These are phyloP conservation scores for Colletotrichum siamense DNA, from an alignment of 2,329 filamentous ascomycete species.

Conservation along the genomic window DNA sequence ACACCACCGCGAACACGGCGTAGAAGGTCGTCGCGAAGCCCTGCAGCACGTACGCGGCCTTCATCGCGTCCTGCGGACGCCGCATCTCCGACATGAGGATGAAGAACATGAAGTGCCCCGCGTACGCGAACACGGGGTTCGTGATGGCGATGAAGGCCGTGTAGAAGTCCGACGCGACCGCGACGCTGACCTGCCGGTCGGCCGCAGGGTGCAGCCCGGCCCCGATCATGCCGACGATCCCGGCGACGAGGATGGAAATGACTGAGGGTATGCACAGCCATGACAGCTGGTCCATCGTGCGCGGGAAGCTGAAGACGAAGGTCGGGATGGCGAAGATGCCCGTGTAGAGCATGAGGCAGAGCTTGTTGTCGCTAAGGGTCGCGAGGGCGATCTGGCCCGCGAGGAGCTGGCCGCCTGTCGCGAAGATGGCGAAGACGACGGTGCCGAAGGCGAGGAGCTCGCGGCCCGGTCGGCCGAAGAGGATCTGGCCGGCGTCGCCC, in stretches of 20 bases:
- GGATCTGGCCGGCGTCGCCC: slow-evolving; percentile 53
- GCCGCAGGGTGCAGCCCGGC: slow-evolving; percentile 46
- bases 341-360: slow-evolving; percentile 55
- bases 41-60: slow-evolving; percentile 55
- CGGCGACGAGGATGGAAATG: slow-evolving; percentile 53
- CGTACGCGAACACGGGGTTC: slow-evolving; percentile 59
- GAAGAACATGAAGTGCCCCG: slow-evolving; percentile 61
- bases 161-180: slow-evolving; percentile 35
- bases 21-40: slow-evolving; percentile 56
- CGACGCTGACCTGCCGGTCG: slow-evolving; percentile 40
- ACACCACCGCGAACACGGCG: slow-evolving; percentile 53
- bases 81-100: slow-evolving; percentile 59
- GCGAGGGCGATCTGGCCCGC: slow-evolving; percentile 56
- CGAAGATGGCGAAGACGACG: slow-evolving; percentile 56
- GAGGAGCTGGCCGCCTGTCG: slow-evolving; percentile 55
- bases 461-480: slow-evolving; percentile 57
- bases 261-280: slow-evolving; percentile 51
- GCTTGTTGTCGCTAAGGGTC: slow-evolving; percentile 46
- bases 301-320: slow-evolving; percentile 50
- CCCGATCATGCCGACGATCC: slow-evolving; percentile 55
- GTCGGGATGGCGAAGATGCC: slow-evolving; percentile 55
- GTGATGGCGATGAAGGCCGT: slow-evolving; percentile 36
- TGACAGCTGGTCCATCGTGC: slow-evolving; percentile 53
- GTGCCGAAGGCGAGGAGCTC: slow-evolving; percentile 55
- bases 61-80: slow-evolving; percentile 54